Evolutionary conservation across 2,329 filamentous ascomycete species (phyloP).

Genomic region (Fusarium sp.): DNA sequence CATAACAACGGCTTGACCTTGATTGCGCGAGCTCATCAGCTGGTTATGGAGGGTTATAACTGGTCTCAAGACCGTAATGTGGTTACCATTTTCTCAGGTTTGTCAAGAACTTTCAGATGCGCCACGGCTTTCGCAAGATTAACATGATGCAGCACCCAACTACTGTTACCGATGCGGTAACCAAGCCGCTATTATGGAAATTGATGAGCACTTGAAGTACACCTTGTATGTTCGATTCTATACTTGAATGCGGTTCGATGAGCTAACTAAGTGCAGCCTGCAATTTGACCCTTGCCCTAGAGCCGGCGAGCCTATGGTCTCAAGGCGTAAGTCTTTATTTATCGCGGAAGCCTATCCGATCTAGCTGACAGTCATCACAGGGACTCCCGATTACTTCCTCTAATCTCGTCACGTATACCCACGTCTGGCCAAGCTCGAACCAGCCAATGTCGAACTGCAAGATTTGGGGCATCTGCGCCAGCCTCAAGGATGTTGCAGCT

Average conservation of each 20-base stretch:
- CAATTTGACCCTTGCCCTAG: conserved; percentile 99
- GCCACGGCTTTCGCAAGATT: conserved; percentile 6
- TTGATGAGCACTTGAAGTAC: conserved; percentile 99
- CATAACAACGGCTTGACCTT: conserved; percentile 98
- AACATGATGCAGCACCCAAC: conserved; percentile 72
- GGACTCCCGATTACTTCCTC: conserved; percentile 98
- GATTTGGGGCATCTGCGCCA: conserved; percentile 29
- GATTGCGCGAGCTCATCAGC: conserved; percentile 94
- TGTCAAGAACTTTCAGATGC: conserved; percentile 20
- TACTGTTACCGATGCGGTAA: conserved; percentile 99
- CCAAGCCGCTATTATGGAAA: conserved; percentile 99
- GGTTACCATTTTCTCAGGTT: conserved; percentile 98
- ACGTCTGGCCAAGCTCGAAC: conserved; percentile 42
- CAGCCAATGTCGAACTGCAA: conserved; percentile 29
- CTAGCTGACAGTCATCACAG: conserved; percentile 53
- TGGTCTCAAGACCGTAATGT: conserved; percentile 99
- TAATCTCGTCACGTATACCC: conserved; percentile 62
- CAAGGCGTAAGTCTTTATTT: conserved; percentile 72
- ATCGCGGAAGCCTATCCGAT: background rate
- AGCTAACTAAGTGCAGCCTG: conserved; percentile 71
- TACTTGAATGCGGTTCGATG: background rate
- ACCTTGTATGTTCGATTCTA: conserved; percentile 81
- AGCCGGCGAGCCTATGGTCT: conserved; percentile 98
- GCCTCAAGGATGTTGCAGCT: conserved; percentile 36
- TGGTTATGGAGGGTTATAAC: conserved; percentile 99